Evolutionary conservation across 208 protist species (phyloP).

Genomic region (Leishmania arabica): DNA sequence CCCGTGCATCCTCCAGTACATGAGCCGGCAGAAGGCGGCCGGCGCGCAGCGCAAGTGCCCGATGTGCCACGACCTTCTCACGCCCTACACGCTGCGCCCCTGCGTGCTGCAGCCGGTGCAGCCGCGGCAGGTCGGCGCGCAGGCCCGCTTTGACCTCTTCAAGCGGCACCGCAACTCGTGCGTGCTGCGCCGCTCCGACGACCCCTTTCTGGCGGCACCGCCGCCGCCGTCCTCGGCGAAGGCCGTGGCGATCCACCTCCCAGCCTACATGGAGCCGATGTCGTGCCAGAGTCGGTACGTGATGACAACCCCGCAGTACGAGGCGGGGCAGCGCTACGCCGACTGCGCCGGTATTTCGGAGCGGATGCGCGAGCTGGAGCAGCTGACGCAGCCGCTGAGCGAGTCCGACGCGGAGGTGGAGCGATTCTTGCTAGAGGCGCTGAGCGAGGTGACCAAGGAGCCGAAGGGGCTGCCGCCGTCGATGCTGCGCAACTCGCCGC

Average conservation of each 20-base stretch:
- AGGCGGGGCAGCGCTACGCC: constrained; percentile 44
- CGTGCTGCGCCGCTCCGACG: constrained; percentile 72
- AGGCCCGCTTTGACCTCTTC: constrained; percentile 72
- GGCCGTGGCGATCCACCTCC: constrained; percentile 33
- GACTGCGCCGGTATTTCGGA: constrained; percentile 59
- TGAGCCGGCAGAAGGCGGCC: constrained; percentile 45
- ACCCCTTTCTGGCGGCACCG: constrained; percentile 30
- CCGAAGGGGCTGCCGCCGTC: constrained; percentile 38
- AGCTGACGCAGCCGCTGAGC: constrained; percentile 43
- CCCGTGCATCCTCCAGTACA: constrained; percentile 76
- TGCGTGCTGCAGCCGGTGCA: constrained; percentile 54
- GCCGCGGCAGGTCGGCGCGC: constrained; percentile 33
- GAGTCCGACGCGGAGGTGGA: constrained; percentile 60
- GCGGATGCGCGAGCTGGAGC: constrained; percentile 44
- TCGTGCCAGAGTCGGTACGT: constrained; percentile 76
- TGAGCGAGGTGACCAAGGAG: constrained; percentile 61
- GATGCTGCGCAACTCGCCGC: constrained; percentile 41
- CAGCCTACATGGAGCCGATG: constrained; percentile 50
- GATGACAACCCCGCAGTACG: constrained; percentile 51
- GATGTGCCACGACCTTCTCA: constrained; percentile 70
- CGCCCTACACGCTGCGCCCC: constrained; percentile 50
- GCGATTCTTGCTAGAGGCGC: constrained; percentile 50
- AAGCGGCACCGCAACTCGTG: constrained; percentile 54
- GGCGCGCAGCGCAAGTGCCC: constrained; percentile 67
- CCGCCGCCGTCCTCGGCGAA: constrained; percentile 1